A percentile compares a stretch with the other conserved stretches of the same genome.
Conservation (phyloP, 768 basidiomycete species). For the Lactarius akahatsu region DNA sequence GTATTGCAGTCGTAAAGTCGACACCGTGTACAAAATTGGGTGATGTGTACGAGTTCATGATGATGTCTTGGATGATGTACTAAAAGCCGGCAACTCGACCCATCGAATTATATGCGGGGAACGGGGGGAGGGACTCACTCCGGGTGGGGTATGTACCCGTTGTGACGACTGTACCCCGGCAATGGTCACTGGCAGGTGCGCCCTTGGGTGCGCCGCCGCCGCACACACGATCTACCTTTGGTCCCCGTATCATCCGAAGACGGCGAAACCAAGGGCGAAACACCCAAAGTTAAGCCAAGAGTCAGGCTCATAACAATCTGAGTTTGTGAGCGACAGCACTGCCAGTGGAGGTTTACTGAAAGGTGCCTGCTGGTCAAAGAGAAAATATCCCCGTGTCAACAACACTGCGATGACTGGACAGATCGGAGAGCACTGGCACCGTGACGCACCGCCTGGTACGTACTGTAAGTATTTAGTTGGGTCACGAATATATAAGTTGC, state of each 20-base stretch:
- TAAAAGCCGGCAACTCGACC: conserved; percentile 32
- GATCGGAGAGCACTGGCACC: too few species aligned
- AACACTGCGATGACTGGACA: too few species aligned
- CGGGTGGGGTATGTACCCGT: too few species aligned
- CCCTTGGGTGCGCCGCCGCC: conserved; percentile 17
- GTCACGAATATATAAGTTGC: too few species aligned
- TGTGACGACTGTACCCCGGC: too few species aligned
- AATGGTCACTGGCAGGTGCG: too few species aligned
- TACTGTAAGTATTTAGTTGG: too few species aligned
- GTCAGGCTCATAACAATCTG: conserved; percentile 42
- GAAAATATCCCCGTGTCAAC: neutral
- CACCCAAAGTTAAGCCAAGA: conserved; percentile 45
- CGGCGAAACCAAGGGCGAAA: conserved; percentile 42
- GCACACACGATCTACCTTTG: conserved; percentile 45
- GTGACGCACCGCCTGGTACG: too few species aligned
- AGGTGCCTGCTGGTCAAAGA: conserved; percentile 30
- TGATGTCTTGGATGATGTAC: conserved; percentile 79
- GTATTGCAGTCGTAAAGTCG: conserved; percentile 69
- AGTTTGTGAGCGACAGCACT: conserved; percentile 59
- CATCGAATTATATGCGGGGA: too few species aligned
- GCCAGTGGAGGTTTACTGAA: conserved; percentile 79
- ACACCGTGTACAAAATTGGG: conserved; percentile 67
- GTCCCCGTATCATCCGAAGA: conserved; percentile 82
- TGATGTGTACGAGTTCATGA: conserved; percentile 84
- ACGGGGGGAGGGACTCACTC: too few species aligned